A percentile compares a stretch with the other conserved stretches of the same genome.
phyloP scores from a whole-genome alignment of 495 filamentous ascomycete species.

The Aspergillus sclerotioniger region DNA sequence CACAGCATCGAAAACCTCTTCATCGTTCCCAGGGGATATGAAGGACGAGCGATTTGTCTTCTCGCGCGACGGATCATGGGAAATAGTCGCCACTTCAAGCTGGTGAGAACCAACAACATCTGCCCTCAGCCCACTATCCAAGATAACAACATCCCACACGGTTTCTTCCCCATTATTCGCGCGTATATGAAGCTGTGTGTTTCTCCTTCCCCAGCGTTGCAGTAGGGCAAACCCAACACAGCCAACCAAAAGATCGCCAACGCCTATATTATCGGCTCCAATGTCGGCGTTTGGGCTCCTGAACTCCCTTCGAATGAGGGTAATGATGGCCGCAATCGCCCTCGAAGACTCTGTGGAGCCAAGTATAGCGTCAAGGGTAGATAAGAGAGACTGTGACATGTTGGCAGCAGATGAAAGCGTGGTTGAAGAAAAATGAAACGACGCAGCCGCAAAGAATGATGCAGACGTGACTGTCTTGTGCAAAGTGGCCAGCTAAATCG shows the following conservation, averaged over 20 bases:
- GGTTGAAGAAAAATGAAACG: conserved; percentile 68
- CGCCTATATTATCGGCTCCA: conserved; percentile 61
- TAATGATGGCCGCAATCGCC: conserved; percentile 77
- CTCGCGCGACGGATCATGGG: conserved; percentile 17
- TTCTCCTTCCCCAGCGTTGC: conserved; percentile 63
- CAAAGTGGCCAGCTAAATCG: conserved; percentile 50
- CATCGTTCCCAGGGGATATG: conserved; percentile 38
- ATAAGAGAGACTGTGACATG: conserved; percentile 63
- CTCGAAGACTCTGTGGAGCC: conserved; percentile 76
- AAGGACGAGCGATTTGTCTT: conserved; percentile 33
- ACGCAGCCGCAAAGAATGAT: conserved; percentile 64
- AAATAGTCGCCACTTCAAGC: conserved; percentile 24
- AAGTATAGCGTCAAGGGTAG: conserved; percentile 69
- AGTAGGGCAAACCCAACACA: conserved; percentile 69
- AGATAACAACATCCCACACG: conserved; percentile 78
- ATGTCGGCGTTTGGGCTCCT: conserved; percentile 57
- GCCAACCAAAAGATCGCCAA: conserved; percentile 64
- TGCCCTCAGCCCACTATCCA: conserved; percentile 59
- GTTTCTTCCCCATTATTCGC: conserved; percentile 56
- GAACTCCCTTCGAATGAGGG: conserved; percentile 70
- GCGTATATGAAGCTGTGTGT: conserved; percentile 54
- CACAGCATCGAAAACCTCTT: conserved; percentile 47
- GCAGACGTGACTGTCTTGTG: conserved; percentile 63
- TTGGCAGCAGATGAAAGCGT: conserved; percentile 60
- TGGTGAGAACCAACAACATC: conserved; percentile 53